Evolutionary conservation across 805 yeast genomes (phyloP), one percentile per base, ranked within the genome.

Genomic region (Kregervanrija delftensis): DNA sequence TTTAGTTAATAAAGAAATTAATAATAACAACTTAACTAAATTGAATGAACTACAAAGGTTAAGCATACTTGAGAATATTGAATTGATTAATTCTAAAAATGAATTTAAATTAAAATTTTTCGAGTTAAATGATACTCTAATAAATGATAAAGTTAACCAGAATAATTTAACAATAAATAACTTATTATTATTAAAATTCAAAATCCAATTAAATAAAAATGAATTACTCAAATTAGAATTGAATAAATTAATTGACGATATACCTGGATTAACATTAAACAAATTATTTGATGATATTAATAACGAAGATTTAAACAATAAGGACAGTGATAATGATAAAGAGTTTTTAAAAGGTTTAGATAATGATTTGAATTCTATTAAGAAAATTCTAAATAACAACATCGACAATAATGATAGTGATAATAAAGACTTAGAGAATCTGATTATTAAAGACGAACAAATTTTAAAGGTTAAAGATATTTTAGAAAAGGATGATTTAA

Each of bases 201-300:
- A 46, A 43, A 46, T 50, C 3, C 56, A 55, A 42, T 44, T 47
- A 34, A 42, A 51, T 34, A 46, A 50, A 37, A 58, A 59, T 37
- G 43, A 44, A 15, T 33, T 36, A 4, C 33, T 47, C 32, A 47
- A 46, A 35, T 44, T 48, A 30, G 46, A 53, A 42, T 49, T 57
- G 4, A 35, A 46, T 13, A 43, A 39, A 32, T 41, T 49, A n/a
- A 35, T 58, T 8, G 33, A 44, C 10, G 49, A 50, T 13, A 42
- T 60, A 11, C 63, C 62, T 0, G 54, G 51, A 12, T 37, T 59
- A 17, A 47, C 51, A 30, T 32, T 54, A 6, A 37, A 38, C 12
- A 39, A 30, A n/a, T 35, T 48, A 35, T 11, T 16, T 30, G 33
- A 39, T 4, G 44, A 45, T 30, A 41, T 39, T 6, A 40, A 41